These are phyloP conservation scores for Albatrellus sp. DNA, from an alignment of 1,284 basidiomycete genomes.

Conservation along the genomic window DNA sequence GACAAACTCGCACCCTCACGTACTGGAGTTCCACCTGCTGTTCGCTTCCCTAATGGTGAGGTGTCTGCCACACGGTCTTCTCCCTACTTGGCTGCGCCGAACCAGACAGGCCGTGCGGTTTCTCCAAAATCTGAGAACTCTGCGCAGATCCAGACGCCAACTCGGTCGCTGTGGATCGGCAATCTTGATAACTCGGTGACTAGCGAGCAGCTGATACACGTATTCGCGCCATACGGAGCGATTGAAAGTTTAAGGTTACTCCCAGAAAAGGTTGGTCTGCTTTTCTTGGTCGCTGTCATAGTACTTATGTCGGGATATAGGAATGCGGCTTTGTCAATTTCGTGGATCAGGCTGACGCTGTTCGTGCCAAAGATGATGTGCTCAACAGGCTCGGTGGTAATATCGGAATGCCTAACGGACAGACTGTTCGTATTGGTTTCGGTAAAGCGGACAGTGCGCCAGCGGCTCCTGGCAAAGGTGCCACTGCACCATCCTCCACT, in stretches of 20 bases:
- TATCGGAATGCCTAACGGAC: conserved; percentile 86
- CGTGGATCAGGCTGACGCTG: conserved; percentile 87
- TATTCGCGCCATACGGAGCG: conserved; percentile 92
- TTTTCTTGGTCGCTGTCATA: background rate
- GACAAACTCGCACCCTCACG: conserved; percentile 39
- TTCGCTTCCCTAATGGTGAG: conserved; percentile 59
- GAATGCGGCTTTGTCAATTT: conserved; percentile 99
- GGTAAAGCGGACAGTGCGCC: conserved; percentile 94
- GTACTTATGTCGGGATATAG: conserved; percentile 26
- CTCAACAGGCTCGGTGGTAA: conserved; percentile 89
- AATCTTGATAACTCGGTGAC: conserved; percentile 90
- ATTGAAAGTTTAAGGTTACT: conserved; percentile 91
- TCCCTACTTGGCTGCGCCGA: conserved; percentile 32
- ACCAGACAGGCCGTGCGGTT: conserved; percentile 47
- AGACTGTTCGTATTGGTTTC: conserved; percentile 93
- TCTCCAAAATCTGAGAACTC: conserved; percentile 67
- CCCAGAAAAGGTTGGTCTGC: conserved; percentile 77
- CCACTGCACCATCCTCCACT: conserved; percentile 40
- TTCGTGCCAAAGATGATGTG: conserved; percentile 93
- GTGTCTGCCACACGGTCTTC: conserved; percentile 43
- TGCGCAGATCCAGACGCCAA: conserved; percentile 79
- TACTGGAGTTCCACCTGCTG: conserved; percentile 38
- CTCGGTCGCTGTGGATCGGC: conserved; percentile 94
- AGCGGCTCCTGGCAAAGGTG: conserved; percentile 73
- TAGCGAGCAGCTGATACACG: conserved; percentile 87